phyloP scores from a whole-genome alignment of 495 filamentous ascomycete species.

The Aspergillus coremiiformis region DNA sequence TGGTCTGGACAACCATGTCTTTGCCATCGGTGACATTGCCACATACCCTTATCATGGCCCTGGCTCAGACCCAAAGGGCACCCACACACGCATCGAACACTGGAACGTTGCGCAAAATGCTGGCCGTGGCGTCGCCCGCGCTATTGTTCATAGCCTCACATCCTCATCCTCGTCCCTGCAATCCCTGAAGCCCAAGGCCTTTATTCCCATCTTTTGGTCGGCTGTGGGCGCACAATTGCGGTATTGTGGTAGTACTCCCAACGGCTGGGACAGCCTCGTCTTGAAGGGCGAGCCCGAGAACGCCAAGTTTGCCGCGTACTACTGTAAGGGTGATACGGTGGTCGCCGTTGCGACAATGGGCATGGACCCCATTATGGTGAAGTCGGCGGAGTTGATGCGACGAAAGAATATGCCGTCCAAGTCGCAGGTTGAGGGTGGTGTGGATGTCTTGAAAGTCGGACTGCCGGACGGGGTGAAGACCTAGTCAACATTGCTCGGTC shows the following conservation, averaged over 20 bases:
- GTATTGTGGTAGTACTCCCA: constrained; percentile 79
- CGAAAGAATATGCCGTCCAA: constrained; percentile 74
- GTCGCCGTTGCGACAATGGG: constrained; percentile 89
- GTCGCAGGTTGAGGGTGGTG: constrained; percentile 61
- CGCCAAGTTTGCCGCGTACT: constrained; percentile 82
- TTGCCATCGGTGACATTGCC: constrained; percentile 92
- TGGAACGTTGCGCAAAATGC: constrained; percentile 97
- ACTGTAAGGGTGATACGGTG: constrained; percentile 78
- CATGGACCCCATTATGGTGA: constrained; percentile 77
- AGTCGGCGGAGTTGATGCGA: constrained; percentile 81
- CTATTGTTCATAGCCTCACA: constrained; percentile 54
- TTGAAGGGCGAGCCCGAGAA: constrained; percentile 70
- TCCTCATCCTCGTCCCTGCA: constrained; percentile 9
- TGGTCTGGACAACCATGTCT: constrained; percentile 65
- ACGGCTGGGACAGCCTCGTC: constrained; percentile 78
- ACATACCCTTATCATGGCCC: constrained; percentile 92
- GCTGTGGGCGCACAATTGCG: constrained; percentile 81
- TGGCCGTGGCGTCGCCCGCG: constrained; percentile 65
- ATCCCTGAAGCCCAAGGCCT: constrained; percentile 55
- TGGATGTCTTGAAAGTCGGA: constrained; percentile 61
- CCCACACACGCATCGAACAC: constrained; percentile 75
- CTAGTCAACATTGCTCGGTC: not conserved
- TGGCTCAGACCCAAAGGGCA: constrained; percentile 51
- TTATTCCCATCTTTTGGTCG: constrained; percentile 95
- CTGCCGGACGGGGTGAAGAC: constrained; percentile 36